A percentile compares a stretch with the other conserved stretches of the same genome.
These are phyloP conservation scores for Nematocida ironsii DNA, from an alignment of 371 early-diverging fungal species.

Conservation along the genomic window DNA sequence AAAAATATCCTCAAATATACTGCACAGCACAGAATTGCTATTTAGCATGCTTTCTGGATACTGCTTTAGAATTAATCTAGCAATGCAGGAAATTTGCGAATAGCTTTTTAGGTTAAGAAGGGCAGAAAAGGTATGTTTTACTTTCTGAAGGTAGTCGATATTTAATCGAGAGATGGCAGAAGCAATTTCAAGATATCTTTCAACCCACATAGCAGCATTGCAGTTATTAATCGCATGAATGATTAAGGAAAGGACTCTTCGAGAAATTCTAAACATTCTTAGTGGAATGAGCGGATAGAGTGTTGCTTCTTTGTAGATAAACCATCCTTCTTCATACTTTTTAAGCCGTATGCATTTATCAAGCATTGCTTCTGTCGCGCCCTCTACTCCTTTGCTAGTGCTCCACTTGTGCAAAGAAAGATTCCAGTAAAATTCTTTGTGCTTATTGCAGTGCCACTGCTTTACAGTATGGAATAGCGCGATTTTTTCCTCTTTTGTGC, in stretches of 20 bases:
- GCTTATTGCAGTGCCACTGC: slow-evolving; percentile 41
- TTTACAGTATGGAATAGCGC: slow-evolving; percentile 20
- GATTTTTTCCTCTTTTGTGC: not conserved
- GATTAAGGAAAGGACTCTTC: slow-evolving; percentile 1
- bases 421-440: slow-evolving; percentile 48
- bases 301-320: slow-evolving; percentile 52
- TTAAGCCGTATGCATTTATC: slow-evolving; percentile 59
- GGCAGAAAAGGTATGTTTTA: slow-evolving; percentile 23
- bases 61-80: slow-evolving; percentile 17
- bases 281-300: not conserved
- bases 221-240: slow-evolving; percentile 35
- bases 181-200: slow-evolving; percentile 38
- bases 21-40: not conserved
- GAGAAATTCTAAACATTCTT: slow-evolving; percentile 23
- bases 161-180: slow-evolving; percentile 31
- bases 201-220: slow-evolving; percentile 30
- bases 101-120: slow-evolving; percentile 24
- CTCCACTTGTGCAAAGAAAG: slow-evolving; percentile 60
- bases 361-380: slow-evolving; percentile 64
- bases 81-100: slow-evolving; percentile 12
- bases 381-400: slow-evolving; percentile 40
- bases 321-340: slow-evolving; percentile 67
- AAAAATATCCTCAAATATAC: slow-evolving; percentile 12
- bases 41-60: slow-evolving; percentile 11
- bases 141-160: not conserved